Evolutionary conservation across 169 alveolate species (phyloP), one percentile per base, ranked within the genome.

Genomic region (Plasmodium ovale): DNA sequence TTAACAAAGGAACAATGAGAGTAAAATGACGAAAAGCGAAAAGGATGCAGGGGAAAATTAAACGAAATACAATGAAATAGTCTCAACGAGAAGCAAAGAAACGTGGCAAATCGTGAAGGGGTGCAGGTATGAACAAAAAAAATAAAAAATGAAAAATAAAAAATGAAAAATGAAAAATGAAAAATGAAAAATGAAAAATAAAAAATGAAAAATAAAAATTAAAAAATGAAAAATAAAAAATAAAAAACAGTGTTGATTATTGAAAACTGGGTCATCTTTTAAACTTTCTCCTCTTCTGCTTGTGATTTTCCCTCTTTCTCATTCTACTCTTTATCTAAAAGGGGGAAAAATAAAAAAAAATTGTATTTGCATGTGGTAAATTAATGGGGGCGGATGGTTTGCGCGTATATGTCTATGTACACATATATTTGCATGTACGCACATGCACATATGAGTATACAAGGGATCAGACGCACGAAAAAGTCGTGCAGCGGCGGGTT

Each of bases 261-360:
- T 19, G 44, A 56, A 7, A 58, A 7, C 39, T 23, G 12, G 37
- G 23, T 37, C 65, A 35, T 62, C 73, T 42, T 27, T 44, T 74
- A 64, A 74, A 27, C 19, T 59, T 74, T 39, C 73, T 64, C 42
- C 16, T 74, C 60, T 59, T 74, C 33, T 27, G 64, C 53, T 71
- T 71, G 9, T 71, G 42, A 71, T 51, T 31, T n/a, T 14, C 39
- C 58, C 44, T 47, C 56, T 47, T 74, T 64, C 64, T 33, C 49
- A 31, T 49, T 39, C 56, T 59, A 19, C 47, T 51, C 35, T 74
- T 59, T 58, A 58, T 51, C 88, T 74, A 35, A 44, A 74, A 74
- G 19, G 49, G 10, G 31, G 19, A 39, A 29, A 27, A 29, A 62
- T n/a, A 21, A 19, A 29, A 64, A 23, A 29, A 64, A 25, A 64